Evolutionary conservation across 441 rosid genomes (phyloP).

Genomic region (Hypseocharis bilobata): DNA sequence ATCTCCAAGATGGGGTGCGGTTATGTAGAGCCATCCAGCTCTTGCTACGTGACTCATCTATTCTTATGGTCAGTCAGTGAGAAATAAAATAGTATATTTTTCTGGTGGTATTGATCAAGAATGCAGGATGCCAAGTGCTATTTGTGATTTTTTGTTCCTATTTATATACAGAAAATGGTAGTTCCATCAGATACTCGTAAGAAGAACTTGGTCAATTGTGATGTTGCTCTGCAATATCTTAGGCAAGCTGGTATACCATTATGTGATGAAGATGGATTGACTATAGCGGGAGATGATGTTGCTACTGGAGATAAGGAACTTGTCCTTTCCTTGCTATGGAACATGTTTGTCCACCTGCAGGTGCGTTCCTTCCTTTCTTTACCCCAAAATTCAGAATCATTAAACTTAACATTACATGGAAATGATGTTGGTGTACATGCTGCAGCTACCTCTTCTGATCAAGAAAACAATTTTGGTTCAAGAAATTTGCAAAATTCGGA

Average conservation of each 20-base stretch:
- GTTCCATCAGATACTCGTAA: constrained; percentile 66
- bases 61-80: constrained; percentile 55
- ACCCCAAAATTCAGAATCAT: background rate
- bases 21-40: constrained; percentile 85
- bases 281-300: constrained; percentile 55
- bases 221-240: constrained; percentile 56
- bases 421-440: constrained; percentile 2
- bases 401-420: background rate
- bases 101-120: background rate
- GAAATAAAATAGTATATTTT: background rate
- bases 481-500: constrained; percentile 51
- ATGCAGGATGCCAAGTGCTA: constrained; percentile 9
- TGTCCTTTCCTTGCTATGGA: constrained; percentile 75
- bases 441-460: constrained; percentile 75
- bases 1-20: constrained; percentile 86
- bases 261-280: constrained; percentile 62
- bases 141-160: constrained; percentile 11
- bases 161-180: constrained; percentile 51
- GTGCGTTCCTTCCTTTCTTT: constrained; percentile 28
- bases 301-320: constrained; percentile 75
- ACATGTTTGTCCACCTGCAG: constrained; percentile 78
- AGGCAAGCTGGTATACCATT: constrained; percentile 50
- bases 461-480: constrained; percentile 39
- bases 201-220: constrained; percentile 63
- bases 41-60: constrained; percentile 60